phyloP scores from a whole-genome alignment of 345 rosid genomes.

The Ricinus communis region DNA sequence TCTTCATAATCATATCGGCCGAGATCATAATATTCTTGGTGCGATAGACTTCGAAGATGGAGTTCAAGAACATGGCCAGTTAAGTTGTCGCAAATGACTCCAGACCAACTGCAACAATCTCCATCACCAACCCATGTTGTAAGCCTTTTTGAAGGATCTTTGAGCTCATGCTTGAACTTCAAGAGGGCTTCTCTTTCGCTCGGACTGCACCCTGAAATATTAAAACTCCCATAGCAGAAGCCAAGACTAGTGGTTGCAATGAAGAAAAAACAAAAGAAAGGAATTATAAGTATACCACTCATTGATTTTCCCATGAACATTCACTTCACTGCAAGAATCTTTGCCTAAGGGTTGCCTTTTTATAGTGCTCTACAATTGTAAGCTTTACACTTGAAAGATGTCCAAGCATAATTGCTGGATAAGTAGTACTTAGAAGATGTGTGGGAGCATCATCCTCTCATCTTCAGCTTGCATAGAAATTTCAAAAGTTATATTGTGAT shows the following conservation, averaged over 20 bases:
- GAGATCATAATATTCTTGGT: background rate
- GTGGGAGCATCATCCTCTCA: too few species aligned
- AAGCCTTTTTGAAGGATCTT: constrained; percentile 27
- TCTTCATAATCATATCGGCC: too few species aligned
- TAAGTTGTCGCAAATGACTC: constrained; percentile 23
- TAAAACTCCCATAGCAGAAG: constrained; percentile 5
- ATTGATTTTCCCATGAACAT: background rate
- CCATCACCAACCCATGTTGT: constrained; percentile 21
- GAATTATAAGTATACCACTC: background rate
- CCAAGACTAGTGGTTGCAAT: background rate
- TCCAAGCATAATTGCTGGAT: too few species aligned
- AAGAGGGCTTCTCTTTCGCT: constrained; percentile 27
- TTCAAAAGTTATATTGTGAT: too few species aligned
- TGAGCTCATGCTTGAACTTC: constrained; percentile 17
- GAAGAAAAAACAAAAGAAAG: background rate
- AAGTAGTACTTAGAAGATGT: too few species aligned
- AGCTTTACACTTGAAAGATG: too few species aligned
- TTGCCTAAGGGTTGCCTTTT: too few species aligned
- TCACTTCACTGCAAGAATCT: too few species aligned
- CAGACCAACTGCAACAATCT: constrained; percentile 30
- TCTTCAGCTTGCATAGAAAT: too few species aligned
- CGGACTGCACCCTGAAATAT: constrained; percentile 3
- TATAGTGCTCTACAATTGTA: too few species aligned
- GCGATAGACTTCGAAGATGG: constrained; percentile 1
- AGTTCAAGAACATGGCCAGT: constrained; percentile 27